Base-by-base conservation (phyloP, 495 filamentous ascomycete species). In the Penicillium parvum region DNA sequence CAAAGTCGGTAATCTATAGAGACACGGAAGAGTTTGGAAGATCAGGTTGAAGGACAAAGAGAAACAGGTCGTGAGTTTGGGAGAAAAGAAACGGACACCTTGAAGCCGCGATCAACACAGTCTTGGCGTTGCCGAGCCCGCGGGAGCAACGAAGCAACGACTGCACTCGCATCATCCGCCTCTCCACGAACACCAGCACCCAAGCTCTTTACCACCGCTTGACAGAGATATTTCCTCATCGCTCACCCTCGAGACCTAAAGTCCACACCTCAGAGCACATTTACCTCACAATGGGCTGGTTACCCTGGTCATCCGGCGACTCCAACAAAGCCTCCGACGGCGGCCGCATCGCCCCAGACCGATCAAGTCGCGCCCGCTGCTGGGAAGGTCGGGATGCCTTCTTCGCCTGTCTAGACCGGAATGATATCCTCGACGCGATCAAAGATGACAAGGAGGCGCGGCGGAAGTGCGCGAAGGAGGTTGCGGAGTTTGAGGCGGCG, bases 331-430 rank as follows among this genome's bases (percentile, higher is more conserved):
- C 67, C 39, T 61, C 73, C 45, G 78, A 79, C 61, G 77, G 76
- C 39, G 80, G 81, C 47, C 78, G 77, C 58, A 78, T 84, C 45
- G 83, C 86, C 1, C 92, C 92, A 1, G 81, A 84, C 46, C 83
- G 91, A 40, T 74, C 72, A 35, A 83, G 88, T 55, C 82, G 92
- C 43, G 72, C 81, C 33, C 70, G 73, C 32, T 98, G 92, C 78
- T 98, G 87, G 84, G 84, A 84, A 35, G 82, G 84, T 11, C 79
- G 92, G 19, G 92, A 98, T 62, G 58, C 54, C 23, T 98, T 90
- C 71, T 97, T 92, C 64, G 63, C 68, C 18, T 98, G 92, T 52
- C 71, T 98, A 6, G 89, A 96, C 55, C 69, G 72, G 37, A 73
- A 87, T 66, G 73, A 78, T 45, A 95, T 98, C 50, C 49, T 96